A percentile compares a stretch with the other conserved stretches of the same genome.
These are phyloP conservation scores for Chara braunii DNA, from an alignment of 139 green algal genomes.

Conservation along the genomic window DNA sequence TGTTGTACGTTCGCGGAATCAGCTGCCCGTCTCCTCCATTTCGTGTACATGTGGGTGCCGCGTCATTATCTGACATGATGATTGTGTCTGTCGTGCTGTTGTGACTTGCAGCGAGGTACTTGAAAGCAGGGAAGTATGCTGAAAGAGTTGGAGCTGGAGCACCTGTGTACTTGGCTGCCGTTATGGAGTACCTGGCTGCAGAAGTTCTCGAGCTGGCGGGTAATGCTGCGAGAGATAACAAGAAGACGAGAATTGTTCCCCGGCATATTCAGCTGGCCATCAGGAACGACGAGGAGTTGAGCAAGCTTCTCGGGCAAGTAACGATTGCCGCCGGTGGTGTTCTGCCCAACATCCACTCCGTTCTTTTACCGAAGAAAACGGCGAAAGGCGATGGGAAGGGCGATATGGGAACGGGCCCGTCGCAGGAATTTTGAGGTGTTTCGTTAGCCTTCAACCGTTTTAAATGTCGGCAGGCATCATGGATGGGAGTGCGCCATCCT, in stretches of 20 bases:
- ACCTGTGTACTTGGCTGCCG: constrained; percentile 60
- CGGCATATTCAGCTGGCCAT: constrained; percentile 45
- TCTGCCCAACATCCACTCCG: constrained; percentile 80
- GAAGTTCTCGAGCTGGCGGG: constrained; percentile 76
- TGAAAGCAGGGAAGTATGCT: constrained; percentile 39
- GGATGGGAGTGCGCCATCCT: too few species aligned
- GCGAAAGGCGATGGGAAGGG: too few species aligned
- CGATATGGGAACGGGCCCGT: too few species aligned
- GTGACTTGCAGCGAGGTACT: constrained; percentile 28
- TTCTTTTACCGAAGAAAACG: constrained; percentile 74
- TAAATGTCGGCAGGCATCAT: too few species aligned
- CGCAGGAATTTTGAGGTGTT: too few species aligned
- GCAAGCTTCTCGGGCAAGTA: constrained; percentile 41
- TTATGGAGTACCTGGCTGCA: constrained; percentile 56
- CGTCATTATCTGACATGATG: too few species aligned
- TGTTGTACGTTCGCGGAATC: too few species aligned
- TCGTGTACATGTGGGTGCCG: too few species aligned
- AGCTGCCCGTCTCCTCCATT: too few species aligned
- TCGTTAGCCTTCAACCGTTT: too few species aligned
- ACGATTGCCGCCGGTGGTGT: constrained; percentile 75
- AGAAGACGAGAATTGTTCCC: constrained; percentile 77
- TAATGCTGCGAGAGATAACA: constrained; percentile 86
- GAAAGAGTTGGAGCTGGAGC: constrained; percentile 54
- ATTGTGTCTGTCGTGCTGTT: too few species aligned
- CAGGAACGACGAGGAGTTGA: constrained; percentile 46